Evolutionary conservation across 805 yeast genomes (phyloP).

Genomic region (Komagataella populi): DNA sequence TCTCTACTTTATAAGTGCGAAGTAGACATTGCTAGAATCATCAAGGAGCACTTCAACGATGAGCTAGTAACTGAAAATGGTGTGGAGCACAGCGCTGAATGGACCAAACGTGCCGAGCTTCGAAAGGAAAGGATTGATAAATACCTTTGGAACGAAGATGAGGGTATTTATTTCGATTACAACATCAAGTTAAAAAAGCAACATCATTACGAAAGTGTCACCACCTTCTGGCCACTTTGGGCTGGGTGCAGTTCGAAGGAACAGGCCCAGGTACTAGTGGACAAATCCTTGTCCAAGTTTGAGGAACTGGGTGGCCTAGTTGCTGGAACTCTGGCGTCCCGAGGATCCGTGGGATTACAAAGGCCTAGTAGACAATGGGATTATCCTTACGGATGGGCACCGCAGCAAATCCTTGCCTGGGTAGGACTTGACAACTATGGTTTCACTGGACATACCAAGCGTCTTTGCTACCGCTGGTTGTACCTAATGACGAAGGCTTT

Average conservation of each 20-base stretch:
- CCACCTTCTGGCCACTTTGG: conserved; percentile 91
- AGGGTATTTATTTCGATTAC: conserved; percentile 75
- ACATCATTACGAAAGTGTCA: conserved; percentile 69
- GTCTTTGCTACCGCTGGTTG: conserved; percentile 83
- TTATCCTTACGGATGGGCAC: conserved; percentile 97
- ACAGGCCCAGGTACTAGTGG: conserved; percentile 55
- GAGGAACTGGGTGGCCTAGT: conserved; percentile 86
- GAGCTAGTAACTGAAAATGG: conserved; percentile 24
- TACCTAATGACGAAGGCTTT: conserved; percentile 78
- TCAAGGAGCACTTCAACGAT: conserved; percentile 43
- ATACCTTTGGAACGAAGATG: conserved; percentile 74
- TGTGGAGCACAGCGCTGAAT: conserved; percentile 32
- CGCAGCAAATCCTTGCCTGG: conserved; percentile 95
- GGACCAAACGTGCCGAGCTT: conserved; percentile 44
- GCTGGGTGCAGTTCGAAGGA: conserved; percentile 50
- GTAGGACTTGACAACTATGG: conserved; percentile 69
- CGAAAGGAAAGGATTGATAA: conserved; percentile 46
- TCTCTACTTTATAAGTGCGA: conserved; percentile 84
- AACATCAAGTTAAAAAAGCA: conserved; percentile 43
- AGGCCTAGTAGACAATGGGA: conserved; percentile 97
- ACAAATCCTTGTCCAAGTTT: conserved; percentile 45
- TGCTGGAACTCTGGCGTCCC: conserved; percentile 62
- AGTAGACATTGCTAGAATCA: conserved; percentile 57
- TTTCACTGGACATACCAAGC: conserved; percentile 42
- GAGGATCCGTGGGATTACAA: conserved; percentile 56